Conservation (phyloP, 352 stramenopile genomes). For the Globisporangium okanoganense region DNA sequence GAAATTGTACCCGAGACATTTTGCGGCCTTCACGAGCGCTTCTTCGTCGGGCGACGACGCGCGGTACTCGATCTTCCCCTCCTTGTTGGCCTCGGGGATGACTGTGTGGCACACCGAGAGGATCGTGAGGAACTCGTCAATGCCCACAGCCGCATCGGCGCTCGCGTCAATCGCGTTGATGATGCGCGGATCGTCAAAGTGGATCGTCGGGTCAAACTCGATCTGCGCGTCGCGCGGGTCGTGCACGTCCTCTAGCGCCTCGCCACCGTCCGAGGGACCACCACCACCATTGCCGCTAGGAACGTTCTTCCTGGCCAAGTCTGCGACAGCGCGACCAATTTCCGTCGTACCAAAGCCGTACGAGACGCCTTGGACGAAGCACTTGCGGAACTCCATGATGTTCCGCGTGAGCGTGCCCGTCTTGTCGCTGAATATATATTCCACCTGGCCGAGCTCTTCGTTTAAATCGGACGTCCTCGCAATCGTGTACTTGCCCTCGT, state of each 20-base stretch:
- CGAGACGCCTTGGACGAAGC: conserved; percentile 73
- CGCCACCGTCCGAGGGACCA: conserved; percentile 7
- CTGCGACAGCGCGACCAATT: conserved; percentile 59
- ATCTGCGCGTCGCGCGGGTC: conserved; percentile 54
- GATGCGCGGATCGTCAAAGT: conserved; percentile 69
- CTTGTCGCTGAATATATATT: conserved; percentile 99
- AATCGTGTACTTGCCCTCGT: conserved; percentile 82
- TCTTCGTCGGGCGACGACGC: conserved; percentile 92
- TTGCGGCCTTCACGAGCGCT: conserved; percentile 88
- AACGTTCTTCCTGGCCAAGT: conserved; percentile 29
- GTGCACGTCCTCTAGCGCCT: conserved; percentile 15
- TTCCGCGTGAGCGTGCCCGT: conserved; percentile 99
- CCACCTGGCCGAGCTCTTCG: conserved; percentile 92
- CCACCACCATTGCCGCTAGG: background rate
- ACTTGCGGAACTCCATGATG: conserved; percentile 96
- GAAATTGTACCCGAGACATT: conserved; percentile 83
- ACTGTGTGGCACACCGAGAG: conserved; percentile 77
- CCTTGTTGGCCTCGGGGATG: conserved; percentile 54
- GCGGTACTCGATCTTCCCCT: conserved; percentile 66
- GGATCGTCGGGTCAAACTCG: conserved; percentile 56
- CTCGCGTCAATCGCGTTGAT: conserved; percentile 36
- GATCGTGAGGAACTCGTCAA: conserved; percentile 72
- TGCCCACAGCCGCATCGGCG: conserved; percentile 17
- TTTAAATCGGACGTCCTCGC: conserved; percentile 89
- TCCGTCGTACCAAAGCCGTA: conserved; percentile 86